Conservation (phyloP, 148 eudicot genomes). For the Heliosperma pusillum region DNA sequence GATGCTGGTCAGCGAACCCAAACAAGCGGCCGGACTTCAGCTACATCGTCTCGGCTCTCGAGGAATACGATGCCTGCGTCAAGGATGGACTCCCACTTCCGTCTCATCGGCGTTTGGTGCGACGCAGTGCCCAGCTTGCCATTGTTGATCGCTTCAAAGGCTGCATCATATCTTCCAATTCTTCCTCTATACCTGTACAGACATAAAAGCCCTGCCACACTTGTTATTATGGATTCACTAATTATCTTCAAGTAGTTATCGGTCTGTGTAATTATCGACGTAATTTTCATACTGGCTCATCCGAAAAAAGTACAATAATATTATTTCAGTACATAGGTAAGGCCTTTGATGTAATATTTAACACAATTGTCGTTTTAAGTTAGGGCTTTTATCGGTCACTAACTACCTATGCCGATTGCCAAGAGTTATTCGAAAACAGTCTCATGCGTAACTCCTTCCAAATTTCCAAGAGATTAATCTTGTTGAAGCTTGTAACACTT, state of each 20-base stretch:
- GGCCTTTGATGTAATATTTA: neutral
- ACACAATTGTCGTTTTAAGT: too few species aligned
- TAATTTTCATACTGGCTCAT: neutral
- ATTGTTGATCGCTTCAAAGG: slow-evolving; percentile 66
- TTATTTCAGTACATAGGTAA: neutral
- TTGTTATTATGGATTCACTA: slow-evolving; percentile 2
- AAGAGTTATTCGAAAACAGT: too few species aligned
- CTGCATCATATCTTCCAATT: slow-evolving; percentile 50
- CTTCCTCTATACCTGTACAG: slow-evolving; percentile 65
- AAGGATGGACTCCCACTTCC: slow-evolving; percentile 91
- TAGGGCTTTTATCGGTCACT: too few species aligned
- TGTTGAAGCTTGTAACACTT: neutral
- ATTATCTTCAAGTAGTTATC: neutral
- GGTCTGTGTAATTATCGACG: neutral
- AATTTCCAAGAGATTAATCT: neutral
- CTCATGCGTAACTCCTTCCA: too few species aligned
- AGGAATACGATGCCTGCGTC: slow-evolving; percentile 77
- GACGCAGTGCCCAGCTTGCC: slow-evolving; percentile 43
- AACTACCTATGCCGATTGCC: too few species aligned
- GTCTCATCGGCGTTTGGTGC: slow-evolving; percentile 51
- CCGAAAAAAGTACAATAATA: too few species aligned
- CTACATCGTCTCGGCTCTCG: slow-evolving; percentile 62
- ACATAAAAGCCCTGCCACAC: slow-evolving; percentile 27
- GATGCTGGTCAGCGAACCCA: slow-evolving; percentile 87
- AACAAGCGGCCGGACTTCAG: slow-evolving; percentile 90